A percentile compares a stretch with the other conserved stretches of the same genome.
phyloP scores from a whole-genome alignment of 306 rosid genomes.

The Pterocarpus santalinus region DNA sequence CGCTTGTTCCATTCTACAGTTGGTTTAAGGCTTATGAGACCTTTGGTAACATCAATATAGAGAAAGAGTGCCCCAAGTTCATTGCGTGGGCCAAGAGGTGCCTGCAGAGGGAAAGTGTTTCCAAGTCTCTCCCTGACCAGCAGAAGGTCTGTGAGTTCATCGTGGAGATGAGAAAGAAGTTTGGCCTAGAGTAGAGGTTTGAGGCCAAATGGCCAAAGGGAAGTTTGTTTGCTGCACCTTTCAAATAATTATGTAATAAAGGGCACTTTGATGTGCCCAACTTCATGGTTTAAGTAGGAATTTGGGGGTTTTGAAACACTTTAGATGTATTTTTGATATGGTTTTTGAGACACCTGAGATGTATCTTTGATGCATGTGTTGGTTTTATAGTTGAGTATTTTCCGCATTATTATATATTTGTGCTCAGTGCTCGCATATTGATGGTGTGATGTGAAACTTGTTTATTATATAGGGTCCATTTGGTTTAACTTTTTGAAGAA shows the following conservation, averaged over 20 bases:
- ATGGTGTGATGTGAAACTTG: background rate
- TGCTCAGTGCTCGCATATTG: background rate
- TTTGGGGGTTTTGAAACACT: background rate
- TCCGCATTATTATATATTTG: background rate
- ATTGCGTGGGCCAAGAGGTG: constrained; percentile 55
- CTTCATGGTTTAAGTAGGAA: background rate
- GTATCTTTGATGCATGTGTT: no score
- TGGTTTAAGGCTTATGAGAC: constrained; percentile 40
- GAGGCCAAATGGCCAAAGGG: background rate
- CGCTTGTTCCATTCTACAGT: constrained; percentile 26
- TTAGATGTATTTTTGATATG: background rate
- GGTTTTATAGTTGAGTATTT: background rate
- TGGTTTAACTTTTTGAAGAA: no score
- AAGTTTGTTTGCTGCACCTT: background rate
- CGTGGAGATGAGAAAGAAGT: background rate
- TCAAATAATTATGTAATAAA: background rate
- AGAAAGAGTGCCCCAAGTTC: constrained; percentile 51
- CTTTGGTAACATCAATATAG: constrained; percentile 36
- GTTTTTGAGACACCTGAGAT: no score
- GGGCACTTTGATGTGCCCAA: constrained; percentile 36
- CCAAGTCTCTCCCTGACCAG: constrained; percentile 46
- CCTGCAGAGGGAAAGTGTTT: constrained; percentile 39
- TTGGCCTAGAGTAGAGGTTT: background rate
- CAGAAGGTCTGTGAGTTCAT: constrained; percentile 37
- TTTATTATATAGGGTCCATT: no score